Percentiles rank a stretch among this genome's conserved stretches.
phyloP scores from a whole-genome alignment of 352 stramenopile genomes.

The Phytophthora pinifolia region DNA sequence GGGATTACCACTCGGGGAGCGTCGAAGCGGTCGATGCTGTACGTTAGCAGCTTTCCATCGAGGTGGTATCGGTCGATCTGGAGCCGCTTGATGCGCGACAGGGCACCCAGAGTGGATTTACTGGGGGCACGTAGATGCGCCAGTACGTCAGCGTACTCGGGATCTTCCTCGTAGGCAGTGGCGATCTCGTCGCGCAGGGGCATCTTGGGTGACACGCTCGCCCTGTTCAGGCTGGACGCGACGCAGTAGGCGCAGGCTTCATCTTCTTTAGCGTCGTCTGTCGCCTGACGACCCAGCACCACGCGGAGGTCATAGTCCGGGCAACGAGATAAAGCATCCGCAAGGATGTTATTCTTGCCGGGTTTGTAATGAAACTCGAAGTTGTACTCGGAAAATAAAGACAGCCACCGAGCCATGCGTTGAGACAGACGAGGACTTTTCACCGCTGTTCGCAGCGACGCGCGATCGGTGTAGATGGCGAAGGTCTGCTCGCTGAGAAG shows the following conservation, averaged over 20 bases:
- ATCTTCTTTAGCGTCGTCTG: slow-evolving; percentile 3
- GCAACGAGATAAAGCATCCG: slow-evolving; percentile 24
- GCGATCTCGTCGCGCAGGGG: slow-evolving; percentile 3
- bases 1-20: slow-evolving; percentile 1
- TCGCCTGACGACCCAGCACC: neutral
- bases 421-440: neutral
- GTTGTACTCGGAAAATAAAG: slow-evolving; percentile 18
- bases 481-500: too few species aligned
- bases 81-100: neutral
- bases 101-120: neutral
- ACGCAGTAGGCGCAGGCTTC: neutral
- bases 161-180: neutral
- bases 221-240: neutral
- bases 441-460: too few species aligned
- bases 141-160: neutral
- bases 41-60: slow-evolving; percentile 1
- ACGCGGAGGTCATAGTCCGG: slow-evolving; percentile 13
- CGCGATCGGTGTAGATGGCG: too few species aligned
- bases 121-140: neutral
- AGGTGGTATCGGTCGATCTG: slow-evolving; percentile 5
- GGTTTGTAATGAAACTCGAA: slow-evolving; percentile 23
- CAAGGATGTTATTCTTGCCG: slow-evolving; percentile 17
- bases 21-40: neutral
- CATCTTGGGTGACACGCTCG: neutral
- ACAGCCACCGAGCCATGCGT: slow-evolving; percentile 28